A percentile compares a stretch with the other conserved stretches of the same genome.
These are phyloP conservation scores for Quillaja saponaria DNA, from an alignment of 306 rosid species.

Conservation along the genomic window DNA sequence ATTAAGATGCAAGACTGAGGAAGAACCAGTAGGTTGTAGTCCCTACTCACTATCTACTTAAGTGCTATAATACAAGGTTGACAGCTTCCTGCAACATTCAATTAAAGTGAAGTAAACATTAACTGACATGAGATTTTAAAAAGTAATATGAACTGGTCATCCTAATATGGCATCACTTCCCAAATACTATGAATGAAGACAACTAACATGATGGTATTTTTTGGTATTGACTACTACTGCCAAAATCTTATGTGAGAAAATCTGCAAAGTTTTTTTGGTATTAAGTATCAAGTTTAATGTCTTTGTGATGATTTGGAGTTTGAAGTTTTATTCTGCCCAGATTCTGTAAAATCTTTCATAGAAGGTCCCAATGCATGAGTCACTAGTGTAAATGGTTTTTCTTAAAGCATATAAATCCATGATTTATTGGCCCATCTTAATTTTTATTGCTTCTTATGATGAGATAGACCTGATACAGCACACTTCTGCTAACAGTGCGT, in stretches of 20 bases:
- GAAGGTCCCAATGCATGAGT: not conserved
- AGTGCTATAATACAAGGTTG: too few species aligned
- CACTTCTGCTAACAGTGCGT: slow-evolving; percentile 9
- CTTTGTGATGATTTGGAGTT: not conserved
- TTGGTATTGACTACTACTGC: too few species aligned
- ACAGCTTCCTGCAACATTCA: too few species aligned
- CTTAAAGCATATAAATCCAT: slow-evolving; percentile 7
- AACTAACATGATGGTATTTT: too few species aligned
- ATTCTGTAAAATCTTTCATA: not conserved
- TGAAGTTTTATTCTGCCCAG: not conserved
- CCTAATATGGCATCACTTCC: too few species aligned
- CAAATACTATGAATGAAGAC: too few species aligned
- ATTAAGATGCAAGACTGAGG: too few species aligned
- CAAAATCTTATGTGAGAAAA: not conserved
- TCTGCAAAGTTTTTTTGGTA: not conserved
- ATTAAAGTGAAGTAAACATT: too few species aligned
- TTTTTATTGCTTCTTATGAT: slow-evolving; percentile 14
- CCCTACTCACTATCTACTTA: too few species aligned
- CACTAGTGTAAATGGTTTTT: slow-evolving; percentile 6
- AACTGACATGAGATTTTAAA: too few species aligned
- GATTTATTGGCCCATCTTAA: slow-evolving; percentile 10
- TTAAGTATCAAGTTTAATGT: slow-evolving; percentile 12
- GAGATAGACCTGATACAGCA: not conserved
- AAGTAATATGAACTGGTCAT: too few species aligned
- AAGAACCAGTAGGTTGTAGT: too few species aligned